These are phyloP conservation scores for Groenewaldozyma sp. DNA, from an alignment of 1,139 yeast species.

Conservation along the genomic window DNA sequence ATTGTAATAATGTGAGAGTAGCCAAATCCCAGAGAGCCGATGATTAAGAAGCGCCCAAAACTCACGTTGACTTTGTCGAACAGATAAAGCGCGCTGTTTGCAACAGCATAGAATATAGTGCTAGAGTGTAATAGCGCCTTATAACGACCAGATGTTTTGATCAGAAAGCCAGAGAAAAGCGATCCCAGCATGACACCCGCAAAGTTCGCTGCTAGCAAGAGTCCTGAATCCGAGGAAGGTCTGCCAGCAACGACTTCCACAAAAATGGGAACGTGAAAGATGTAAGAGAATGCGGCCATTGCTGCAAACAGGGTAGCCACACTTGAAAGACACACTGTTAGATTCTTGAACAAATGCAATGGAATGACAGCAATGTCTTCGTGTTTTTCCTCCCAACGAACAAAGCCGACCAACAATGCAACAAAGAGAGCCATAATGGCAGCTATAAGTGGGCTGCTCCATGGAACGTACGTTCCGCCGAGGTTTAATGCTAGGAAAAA, in stretches of 20 bases:
- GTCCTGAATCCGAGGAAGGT: constrained; percentile 33
- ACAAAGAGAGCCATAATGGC: constrained; percentile 34
- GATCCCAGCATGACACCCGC: constrained; percentile 5
- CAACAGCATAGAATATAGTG: not conserved
- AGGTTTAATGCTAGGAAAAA: constrained; percentile 4
- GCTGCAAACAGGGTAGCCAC: constrained; percentile 43
- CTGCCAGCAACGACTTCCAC: constrained; percentile 42
- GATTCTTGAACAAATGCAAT: constrained; percentile 36
- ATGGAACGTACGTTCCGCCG: constrained; percentile 4
- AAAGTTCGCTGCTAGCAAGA: constrained; percentile 5
- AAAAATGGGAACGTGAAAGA: constrained; percentile 43
- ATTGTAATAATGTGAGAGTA: constrained; percentile 4
- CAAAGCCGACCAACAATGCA: constrained; percentile 32
- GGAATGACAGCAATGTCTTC: constrained; percentile 51
- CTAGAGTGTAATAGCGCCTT: not conserved
- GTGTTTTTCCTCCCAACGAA: constrained; percentile 41
- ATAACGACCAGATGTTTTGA: constrained; percentile 3
- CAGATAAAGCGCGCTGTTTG: not conserved
- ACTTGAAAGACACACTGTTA: constrained; percentile 36
- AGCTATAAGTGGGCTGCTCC: constrained; percentile 2
- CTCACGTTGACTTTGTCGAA: not conserved
- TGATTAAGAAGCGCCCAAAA: not conserved
- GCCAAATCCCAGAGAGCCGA: constrained; percentile 5
- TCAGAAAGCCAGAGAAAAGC: constrained; percentile 2
- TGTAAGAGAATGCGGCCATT: constrained; percentile 37